A percentile compares a stretch with the other conserved stretches of the same genome.
Evolutionary conservation across 352 stramenopile genomes (phyloP).

Genomic region (Globisporangium carolinianum): DNA sequence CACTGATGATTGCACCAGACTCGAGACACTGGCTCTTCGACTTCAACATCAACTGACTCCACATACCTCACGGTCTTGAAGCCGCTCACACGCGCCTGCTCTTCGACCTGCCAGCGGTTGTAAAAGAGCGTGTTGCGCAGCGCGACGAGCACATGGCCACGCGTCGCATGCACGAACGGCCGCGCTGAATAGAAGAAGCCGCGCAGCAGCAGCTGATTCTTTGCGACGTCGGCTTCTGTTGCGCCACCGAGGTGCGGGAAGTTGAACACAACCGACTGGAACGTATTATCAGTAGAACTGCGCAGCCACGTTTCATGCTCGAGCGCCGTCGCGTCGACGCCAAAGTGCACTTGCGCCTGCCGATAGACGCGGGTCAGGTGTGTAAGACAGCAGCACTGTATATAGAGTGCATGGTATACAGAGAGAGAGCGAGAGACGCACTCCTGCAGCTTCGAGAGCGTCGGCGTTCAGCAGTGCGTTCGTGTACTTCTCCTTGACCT

Average conservation of each 20-base stretch:
- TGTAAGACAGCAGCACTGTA: neutral
- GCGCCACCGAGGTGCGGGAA: slow-evolving; percentile 81
- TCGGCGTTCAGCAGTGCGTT: slow-evolving; percentile 63
- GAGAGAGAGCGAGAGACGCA: slow-evolving; percentile 12
- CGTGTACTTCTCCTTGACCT: slow-evolving; percentile 70
- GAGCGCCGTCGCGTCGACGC: slow-evolving; percentile 61
- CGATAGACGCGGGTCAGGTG: neutral
- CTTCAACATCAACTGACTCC: neutral
- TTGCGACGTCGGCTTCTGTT: slow-evolving; percentile 74
- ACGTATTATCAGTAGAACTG: slow-evolving; percentile 16
- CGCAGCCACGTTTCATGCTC: slow-evolving; percentile 49
- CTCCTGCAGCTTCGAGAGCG: slow-evolving; percentile 60
- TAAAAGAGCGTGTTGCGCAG: slow-evolving; percentile 79
- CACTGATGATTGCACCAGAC: too few relatives aligned
- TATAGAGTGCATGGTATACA: neutral
- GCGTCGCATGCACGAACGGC: slow-evolving; percentile 44
- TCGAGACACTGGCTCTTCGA: too few relatives aligned
- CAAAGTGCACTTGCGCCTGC: slow-evolving; percentile 54
- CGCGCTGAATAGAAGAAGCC: slow-evolving; percentile 72
- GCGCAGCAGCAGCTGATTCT: slow-evolving; percentile 73
- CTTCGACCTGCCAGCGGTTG: slow-evolving; percentile 76
- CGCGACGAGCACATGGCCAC: slow-evolving; percentile 64
- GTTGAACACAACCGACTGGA: slow-evolving; percentile 79
- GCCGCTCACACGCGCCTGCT: slow-evolving; percentile 52
- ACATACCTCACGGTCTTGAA: slow-evolving; percentile 58